phyloP scores from a whole-genome alignment of 805 yeast genomes.

The Cyberlindnera lachancei region DNA sequence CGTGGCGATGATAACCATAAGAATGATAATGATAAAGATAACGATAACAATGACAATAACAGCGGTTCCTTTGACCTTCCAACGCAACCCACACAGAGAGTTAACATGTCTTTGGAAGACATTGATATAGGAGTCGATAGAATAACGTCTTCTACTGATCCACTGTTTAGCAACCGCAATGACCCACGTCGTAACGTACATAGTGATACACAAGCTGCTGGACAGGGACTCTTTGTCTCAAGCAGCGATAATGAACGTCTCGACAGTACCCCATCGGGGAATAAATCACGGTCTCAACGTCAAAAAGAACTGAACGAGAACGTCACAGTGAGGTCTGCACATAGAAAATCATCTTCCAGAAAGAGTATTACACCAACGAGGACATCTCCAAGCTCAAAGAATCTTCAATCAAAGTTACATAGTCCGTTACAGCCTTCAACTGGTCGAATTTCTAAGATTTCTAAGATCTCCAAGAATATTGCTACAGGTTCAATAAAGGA shows the following conservation, averaged over 20 bases:
- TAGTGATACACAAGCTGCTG: slow-evolving; percentile 7
- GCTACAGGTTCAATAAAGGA: too few species aligned
- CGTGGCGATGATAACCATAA: too few species aligned
- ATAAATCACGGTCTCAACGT: slow-evolving; percentile 10
- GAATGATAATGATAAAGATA: too few species aligned
- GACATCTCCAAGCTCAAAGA: slow-evolving; percentile 3
- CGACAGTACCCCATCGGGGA: neutral
- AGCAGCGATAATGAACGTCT: slow-evolving; percentile 14
- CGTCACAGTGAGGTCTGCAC: slow-evolving; percentile 10
- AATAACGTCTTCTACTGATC: neutral
- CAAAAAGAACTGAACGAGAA: slow-evolving; percentile 15
- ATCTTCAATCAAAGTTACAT: slow-evolving; percentile 5
- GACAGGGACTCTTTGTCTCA: slow-evolving; percentile 15
- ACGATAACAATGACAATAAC: too few species aligned
- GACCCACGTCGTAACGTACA: slow-evolving; percentile 1
- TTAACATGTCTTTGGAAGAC: neutral
- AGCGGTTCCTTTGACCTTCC: too few species aligned
- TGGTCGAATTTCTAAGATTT: slow-evolving; percentile 1
- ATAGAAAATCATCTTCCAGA: slow-evolving; percentile 1
- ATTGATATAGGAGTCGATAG: neutral
- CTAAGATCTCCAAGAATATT: slow-evolving; percentile 10
- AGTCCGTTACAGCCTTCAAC: slow-evolving; percentile 9
- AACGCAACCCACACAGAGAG: slow-evolving; percentile 1
- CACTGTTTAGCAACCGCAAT: neutral
- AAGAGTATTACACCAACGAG: slow-evolving; percentile 3